Evolutionary conservation across 108 stramenopile species (phyloP), one percentile per base, ranked within the genome.

Genomic region (Mayamaea pseudoterrestris): DNA sequence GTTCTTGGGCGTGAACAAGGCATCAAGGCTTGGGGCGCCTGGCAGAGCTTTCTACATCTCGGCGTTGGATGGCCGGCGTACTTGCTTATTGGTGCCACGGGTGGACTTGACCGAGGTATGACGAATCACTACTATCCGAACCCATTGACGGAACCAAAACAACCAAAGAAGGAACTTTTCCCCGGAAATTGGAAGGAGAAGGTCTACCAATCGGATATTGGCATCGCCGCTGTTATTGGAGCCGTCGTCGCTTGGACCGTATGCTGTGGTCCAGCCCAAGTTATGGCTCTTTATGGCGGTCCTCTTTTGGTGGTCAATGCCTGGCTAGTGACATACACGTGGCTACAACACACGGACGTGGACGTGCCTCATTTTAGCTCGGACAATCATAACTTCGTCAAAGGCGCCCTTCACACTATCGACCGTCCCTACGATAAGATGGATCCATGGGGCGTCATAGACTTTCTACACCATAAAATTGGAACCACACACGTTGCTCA

Each of bases 251-350:
- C 67, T 16, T 83, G 78, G 78, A 57, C 71, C n/a, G 44, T 53
- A 21, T 63, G 62, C 52, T 72, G 86, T 53, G 95, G 97, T 14
- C 31, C 74, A 21, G 47, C 62, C 3, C 72, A 80, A 30, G 88
- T 96, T 57, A 80, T 71, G 75, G 76, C 81, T 8, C 58, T 88
- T 30, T 98, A 98, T 64, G 71, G 90, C 22, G 75, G 93, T 22
- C 97, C 97, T 8, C 70, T 95, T 46, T 63, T 98, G 49, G 78
- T 95, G 37, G 83, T 94, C 47, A 98, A 98, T 66, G 73, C 77
- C 20, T 90, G 93, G 83, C 80, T 98, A 74, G 93, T 96, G 16
- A 71, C 93, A n/a, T 95, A 95, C 76, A 98, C 97, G 17, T 98
- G 87, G 91, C 79, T 98, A 36, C 97, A 98, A 83, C 97, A 98